phyloP scores from a whole-genome alignment of 1,284 basidiomycete genomes.

The Ustilago lituana region DNA sequence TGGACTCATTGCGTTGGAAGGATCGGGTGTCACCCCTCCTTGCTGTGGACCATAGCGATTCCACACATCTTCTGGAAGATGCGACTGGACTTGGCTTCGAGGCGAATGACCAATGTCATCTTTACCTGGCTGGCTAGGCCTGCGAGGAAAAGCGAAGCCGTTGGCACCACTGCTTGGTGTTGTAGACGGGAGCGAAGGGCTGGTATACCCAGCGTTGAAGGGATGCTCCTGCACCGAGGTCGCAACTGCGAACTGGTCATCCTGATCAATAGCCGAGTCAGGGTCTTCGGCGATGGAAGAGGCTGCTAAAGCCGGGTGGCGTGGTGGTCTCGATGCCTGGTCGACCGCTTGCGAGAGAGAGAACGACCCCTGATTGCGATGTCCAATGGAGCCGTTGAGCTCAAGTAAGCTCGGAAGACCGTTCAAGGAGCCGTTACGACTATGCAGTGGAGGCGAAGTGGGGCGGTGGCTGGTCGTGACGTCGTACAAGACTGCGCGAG shows the following conservation, averaged over 20 bases:
- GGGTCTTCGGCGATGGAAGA: slow-evolving; percentile 16
- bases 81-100: slow-evolving; percentile 14
- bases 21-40: slow-evolving; percentile 9
- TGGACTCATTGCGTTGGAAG: slow-evolving; percentile 5
- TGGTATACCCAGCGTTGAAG: slow-evolving; percentile 32
- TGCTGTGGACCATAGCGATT: slow-evolving; percentile 29
- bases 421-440: slow-evolving; percentile 32
- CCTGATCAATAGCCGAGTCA: slow-evolving; percentile 5
- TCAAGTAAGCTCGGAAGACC: slow-evolving; percentile 55
- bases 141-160: slow-evolving; percentile 21
- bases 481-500: slow-evolving; percentile 60
- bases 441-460: slow-evolving; percentile 52
- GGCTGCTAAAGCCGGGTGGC: slow-evolving; percentile 8
- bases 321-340: slow-evolving; percentile 19
- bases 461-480: slow-evolving; percentile 61
- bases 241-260: slow-evolving; percentile 9
- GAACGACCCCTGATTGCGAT: slow-evolving; percentile 34
- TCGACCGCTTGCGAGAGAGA: slow-evolving; percentile 49
- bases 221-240: slow-evolving; percentile 24
- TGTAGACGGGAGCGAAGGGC: slow-evolving; percentile 2
- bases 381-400: slow-evolving; percentile 20
- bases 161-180: too few relatives aligned
- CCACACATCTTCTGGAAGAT: slow-evolving; percentile 31
- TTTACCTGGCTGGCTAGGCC: not conserved
- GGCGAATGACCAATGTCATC: slow-evolving; percentile 17